phyloP scores from a whole-genome alignment of 2,329 filamentous ascomycete genomes.

The Blastomyces percursus region DNA sequence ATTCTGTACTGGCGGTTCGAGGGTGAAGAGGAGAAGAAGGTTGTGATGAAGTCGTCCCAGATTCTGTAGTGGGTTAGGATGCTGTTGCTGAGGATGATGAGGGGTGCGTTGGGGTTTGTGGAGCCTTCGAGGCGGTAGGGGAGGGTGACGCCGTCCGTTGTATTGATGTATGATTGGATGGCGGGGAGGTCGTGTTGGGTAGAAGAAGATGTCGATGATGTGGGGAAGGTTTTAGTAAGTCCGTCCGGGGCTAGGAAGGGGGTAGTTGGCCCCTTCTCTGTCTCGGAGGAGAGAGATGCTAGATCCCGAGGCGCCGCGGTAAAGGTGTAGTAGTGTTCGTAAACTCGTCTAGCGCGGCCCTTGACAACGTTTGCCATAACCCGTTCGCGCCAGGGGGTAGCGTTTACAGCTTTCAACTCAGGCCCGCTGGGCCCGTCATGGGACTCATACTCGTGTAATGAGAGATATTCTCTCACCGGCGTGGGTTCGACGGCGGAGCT shows the following conservation, averaged over 20 bases:
- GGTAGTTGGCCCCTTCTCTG: slow-evolving; percentile 24
- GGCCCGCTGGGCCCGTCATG: slow-evolving; percentile 55
- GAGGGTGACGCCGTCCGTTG: slow-evolving; percentile 56
- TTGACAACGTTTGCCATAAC: slow-evolving; percentile 51
- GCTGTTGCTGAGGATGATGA: slow-evolving; percentile 67
- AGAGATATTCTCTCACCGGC: slow-evolving; percentile 48
- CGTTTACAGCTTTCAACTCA: slow-evolving; percentile 52
- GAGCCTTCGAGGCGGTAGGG: slow-evolving; percentile 69
- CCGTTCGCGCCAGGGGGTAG: slow-evolving; percentile 51
- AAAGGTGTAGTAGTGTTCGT: slow-evolving; percentile 69
- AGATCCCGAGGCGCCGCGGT: slow-evolving; percentile 63
- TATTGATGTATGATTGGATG: slow-evolving; percentile 58
- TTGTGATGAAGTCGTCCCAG: slow-evolving; percentile 63
- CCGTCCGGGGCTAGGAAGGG: slow-evolving; percentile 47
- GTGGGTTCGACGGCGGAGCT: slow-evolving; percentile 53
- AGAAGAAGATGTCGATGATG: slow-evolving; percentile 22
- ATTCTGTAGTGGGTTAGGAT: slow-evolving; percentile 67
- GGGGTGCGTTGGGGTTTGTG: slow-evolving; percentile 53
- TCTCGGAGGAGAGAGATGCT: slow-evolving; percentile 41
- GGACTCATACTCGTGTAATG: slow-evolving; percentile 61
- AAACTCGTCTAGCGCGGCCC: slow-evolving; percentile 48
- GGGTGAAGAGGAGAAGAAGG: slow-evolving; percentile 38
- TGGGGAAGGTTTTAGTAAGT: slow-evolving; percentile 45
- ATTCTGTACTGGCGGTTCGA: slow-evolving; percentile 55
- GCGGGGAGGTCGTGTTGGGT: slow-evolving; percentile 30